Evolutionary conservation across 306 rosid species (phyloP).

Genomic region (Erythrophleum fordii): DNA sequence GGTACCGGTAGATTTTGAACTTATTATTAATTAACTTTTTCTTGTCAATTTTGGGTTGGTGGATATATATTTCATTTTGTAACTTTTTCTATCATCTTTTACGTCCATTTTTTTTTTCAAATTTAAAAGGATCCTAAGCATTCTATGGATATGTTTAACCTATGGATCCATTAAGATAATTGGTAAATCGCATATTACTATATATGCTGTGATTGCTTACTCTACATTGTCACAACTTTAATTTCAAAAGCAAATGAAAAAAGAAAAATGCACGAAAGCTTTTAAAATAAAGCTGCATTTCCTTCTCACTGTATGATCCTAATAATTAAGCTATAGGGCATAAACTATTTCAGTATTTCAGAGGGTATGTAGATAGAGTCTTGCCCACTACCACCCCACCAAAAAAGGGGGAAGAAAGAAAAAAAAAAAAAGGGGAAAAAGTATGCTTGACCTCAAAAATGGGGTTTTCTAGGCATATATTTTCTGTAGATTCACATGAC

Average conservation of each 20-base stretch:
- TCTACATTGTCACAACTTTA: not conserved
- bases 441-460: conserved; percentile 36
- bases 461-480: not conserved
- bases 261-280: not conserved
- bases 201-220: not conserved
- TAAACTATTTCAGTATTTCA: not conserved
- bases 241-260: not conserved
- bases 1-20: conserved; percentile 19
- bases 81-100: conserved; percentile 13
- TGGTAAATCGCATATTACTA: not conserved
- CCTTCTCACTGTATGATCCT: not conserved
- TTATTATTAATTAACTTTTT: not conserved
- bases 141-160: conserved; percentile 8
- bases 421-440: not conserved
- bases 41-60: not conserved
- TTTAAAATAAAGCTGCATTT: not conserved
- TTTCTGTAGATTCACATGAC: conserved; percentile 37
- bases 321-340: not conserved
- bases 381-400: conserved; percentile 19
- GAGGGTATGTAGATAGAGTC: conserved; percentile 21
- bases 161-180: not conserved
- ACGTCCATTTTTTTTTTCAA: not conserved
- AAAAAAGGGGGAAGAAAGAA: not conserved
- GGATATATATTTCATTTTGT: conserved; percentile 31
- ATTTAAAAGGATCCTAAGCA: not conserved